Evolutionary conservation across 2,329 filamentous ascomycete genomes (phyloP).

Genomic region (Diaporthe citriasiana): DNA sequence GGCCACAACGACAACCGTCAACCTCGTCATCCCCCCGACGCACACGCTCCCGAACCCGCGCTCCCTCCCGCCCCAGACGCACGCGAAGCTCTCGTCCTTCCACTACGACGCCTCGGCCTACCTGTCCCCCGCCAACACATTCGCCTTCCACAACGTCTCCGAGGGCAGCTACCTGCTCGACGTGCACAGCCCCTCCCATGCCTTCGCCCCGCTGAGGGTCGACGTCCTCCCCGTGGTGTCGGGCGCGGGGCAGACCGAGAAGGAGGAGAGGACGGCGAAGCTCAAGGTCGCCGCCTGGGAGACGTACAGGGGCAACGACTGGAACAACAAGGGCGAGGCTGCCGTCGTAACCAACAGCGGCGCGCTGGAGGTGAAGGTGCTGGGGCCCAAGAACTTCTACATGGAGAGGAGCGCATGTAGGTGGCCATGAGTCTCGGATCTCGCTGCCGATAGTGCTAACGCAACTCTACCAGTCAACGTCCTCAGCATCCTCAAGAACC

Average conservation of each 20-base stretch:
- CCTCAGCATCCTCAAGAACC: conserved; percentile 88
- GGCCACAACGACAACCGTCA: conserved; percentile 56
- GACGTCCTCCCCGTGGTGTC: conserved; percentile 70
- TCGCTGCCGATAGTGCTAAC: neutral
- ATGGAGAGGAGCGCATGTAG: conserved; percentile 81
- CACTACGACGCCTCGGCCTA: conserved; percentile 65
- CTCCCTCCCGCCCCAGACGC: conserved; percentile 74
- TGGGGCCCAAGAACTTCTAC: conserved; percentile 81
- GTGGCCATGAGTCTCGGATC: conserved; percentile 52
- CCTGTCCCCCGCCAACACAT: conserved; percentile 77
- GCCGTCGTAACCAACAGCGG: conserved; percentile 56
- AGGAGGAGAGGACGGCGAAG: conserved; percentile 48
- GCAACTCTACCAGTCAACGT: conserved; percentile 72
- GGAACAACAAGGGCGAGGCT: conserved; percentile 85
- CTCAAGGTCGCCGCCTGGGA: conserved; percentile 78
- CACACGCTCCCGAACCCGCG: conserved; percentile 61
- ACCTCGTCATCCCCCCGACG: conserved; percentile 59
- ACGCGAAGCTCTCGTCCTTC: conserved; percentile 69
- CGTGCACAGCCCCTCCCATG: conserved; percentile 80
- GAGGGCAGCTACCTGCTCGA: conserved; percentile 85
- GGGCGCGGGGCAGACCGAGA: conserved; percentile 50
- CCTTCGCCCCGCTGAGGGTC: conserved; percentile 84
- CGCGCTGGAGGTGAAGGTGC: conserved; percentile 72
- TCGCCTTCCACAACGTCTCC: conserved; percentile 81
- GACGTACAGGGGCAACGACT: conserved; percentile 90